Evolutionary conservation across 345 rosid genomes (phyloP), one percentile per base, ranked within the genome.

Genomic region (Populus euphratica): DNA sequence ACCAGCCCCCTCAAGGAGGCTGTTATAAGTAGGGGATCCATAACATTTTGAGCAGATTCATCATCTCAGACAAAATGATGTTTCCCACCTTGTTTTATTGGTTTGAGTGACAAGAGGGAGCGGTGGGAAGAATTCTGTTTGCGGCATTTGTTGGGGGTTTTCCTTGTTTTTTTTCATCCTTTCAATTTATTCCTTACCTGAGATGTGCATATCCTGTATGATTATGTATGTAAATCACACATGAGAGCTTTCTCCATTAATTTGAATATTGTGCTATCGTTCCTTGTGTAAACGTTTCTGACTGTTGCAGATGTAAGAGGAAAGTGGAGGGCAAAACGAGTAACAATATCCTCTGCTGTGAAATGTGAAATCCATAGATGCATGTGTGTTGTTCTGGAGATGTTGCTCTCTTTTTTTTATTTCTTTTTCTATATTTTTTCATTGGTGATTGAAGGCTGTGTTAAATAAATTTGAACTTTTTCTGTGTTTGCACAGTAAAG

Each of bases 1-100:
- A 33, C 99, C 98, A 38, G 97, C 94, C 25, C 98, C 94, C 3
- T 64, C 98, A 21, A 92, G 99, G 87, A 91, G 93, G 88, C 89
- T 93, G 68, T 83, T 96, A 73, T 92, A 87, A 74, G 65, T 84
- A 73, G 83, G 90, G 78, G 84, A 78, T 76, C 68, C 20, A 7
- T 78, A 83, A 54, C 83, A 81, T 70, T 74, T 78, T 72, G 61
- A 72, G 61, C 86, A 86, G 82, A 78, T 74, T 70, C 72, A 38
- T 70, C 18, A 7, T 69, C 73, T 69, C 75, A 54, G 69, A 35
- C 23, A 54, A 36, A 75, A 66, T 29, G 50, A n/a, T 35, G 33
- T 49, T 59, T 47, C 29, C 66, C 72, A 43, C 72, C 77, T 35
- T 41, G 74, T 35, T 73, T 77, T 47, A 13, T 47, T 21, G 33